Percentiles rank a stretch among this genome's conserved stretches.
These are phyloP conservation scores for Collybiopsis confluens DNA, from an alignment of 768 basidiomycete genomes.

Conservation along the genomic window DNA sequence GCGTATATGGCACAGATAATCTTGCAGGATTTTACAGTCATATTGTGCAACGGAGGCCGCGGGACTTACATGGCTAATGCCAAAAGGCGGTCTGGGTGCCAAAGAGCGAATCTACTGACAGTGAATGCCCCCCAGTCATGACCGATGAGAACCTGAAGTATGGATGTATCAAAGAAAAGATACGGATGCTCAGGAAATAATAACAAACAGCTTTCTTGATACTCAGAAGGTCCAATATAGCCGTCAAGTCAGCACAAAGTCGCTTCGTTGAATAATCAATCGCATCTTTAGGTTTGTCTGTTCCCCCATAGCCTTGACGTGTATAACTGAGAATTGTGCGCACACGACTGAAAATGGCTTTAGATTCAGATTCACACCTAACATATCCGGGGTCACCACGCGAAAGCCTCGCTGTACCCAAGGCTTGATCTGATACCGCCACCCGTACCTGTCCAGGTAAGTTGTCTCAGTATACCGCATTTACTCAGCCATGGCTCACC, in stretches of 20 bases:
- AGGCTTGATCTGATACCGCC: conserved; percentile 69
- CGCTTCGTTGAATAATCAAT: conserved; percentile 56
- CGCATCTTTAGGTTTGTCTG: conserved; percentile 54
- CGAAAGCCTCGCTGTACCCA: conserved; percentile 63
- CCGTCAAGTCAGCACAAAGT: conserved; percentile 59
- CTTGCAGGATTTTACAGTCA: conserved; percentile 27
- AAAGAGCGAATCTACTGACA: conserved; percentile 65
- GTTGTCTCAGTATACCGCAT: neutral
- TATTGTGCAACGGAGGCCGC: neutral
- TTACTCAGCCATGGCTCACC: conserved; percentile 20
- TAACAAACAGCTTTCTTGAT: conserved; percentile 52
- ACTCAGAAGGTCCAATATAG: conserved; percentile 54
- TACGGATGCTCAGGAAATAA: neutral
- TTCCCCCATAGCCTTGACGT: conserved; percentile 52
- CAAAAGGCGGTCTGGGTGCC: conserved; percentile 60
- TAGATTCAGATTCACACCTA: conserved; percentile 14
- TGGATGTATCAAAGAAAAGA: neutral
- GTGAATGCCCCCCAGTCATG: conserved; percentile 79
- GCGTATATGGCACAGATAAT: conserved; percentile 62
- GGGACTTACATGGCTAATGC: conserved; percentile 57
- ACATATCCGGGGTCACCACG: conserved; percentile 58
- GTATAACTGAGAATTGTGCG: conserved; percentile 7
- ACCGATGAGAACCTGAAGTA: conserved; percentile 57
- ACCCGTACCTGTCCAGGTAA: conserved; percentile 52
- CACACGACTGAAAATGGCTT: conserved; percentile 20